These are phyloP conservation scores for Pseudozyma thailandica DNA, from an alignment of 1,284 basidiomycete genomes.

Conservation along the genomic window DNA sequence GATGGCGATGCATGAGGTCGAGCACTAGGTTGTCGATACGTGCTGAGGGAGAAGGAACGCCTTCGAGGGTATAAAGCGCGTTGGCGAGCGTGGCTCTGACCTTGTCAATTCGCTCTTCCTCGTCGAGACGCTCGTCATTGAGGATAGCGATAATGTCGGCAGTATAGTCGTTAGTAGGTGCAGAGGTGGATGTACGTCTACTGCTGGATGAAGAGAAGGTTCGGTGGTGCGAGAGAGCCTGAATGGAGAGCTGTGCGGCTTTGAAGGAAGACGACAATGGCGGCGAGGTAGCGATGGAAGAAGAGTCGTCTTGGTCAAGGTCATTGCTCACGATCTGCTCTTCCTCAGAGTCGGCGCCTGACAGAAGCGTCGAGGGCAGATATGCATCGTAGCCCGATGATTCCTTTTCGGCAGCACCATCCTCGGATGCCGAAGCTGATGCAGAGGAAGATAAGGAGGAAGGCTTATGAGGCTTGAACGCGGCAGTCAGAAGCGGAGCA, in stretches of 20 bases:
- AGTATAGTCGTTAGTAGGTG: constrained; percentile 17
- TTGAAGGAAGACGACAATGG: constrained; percentile 51
- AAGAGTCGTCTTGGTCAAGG: constrained; percentile 26
- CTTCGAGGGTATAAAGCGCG: constrained; percentile 47
- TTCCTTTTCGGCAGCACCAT: constrained; percentile 30
- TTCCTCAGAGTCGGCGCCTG: constrained; percentile 7
- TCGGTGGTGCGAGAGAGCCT: constrained; percentile 39
- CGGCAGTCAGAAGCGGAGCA: constrained; percentile 34
- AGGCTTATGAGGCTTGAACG: constrained; percentile 48
- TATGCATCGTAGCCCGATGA: constrained; percentile 20
- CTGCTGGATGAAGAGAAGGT: constrained; percentile 35
- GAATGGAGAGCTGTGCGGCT: constrained; percentile 44
- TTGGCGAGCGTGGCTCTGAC: constrained; percentile 48
- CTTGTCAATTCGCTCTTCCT: constrained; percentile 59
- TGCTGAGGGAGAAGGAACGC: constrained; percentile 38
- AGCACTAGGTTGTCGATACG: constrained; percentile 59
- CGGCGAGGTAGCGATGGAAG: constrained; percentile 39
- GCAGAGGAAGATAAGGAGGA: constrained; percentile 52
- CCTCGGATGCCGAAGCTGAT: constrained; percentile 52
- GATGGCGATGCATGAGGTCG: constrained; percentile 59
- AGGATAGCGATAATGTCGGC: constrained; percentile 49
- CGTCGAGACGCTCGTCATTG: constrained; percentile 47
- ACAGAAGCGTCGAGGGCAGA: constrained; percentile 22
- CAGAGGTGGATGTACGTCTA: constrained; percentile 33
- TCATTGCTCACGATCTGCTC: constrained; percentile 1